Base-by-base conservation (phyloP, 179 eudicot genomes). In the Corrigiola litoralis region DNA sequence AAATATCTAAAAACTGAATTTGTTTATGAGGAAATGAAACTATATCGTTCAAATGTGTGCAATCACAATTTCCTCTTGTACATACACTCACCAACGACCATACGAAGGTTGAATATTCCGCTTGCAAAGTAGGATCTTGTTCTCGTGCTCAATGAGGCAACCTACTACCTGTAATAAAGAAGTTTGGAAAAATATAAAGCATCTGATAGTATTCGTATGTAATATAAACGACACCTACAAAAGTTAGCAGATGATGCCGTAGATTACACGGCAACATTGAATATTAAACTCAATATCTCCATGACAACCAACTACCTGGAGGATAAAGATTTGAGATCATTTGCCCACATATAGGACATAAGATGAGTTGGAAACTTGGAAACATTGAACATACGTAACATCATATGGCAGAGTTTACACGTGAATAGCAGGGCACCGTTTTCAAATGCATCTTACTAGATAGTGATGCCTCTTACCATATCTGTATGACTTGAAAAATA, bases 61-160 rank as follows among this genome's bases (percentile, higher is more conserved):
- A 53, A 12, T 51, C 29, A 53, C 48, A 60, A 34, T 21, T 20
- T 20, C 42, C 47, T 61, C 32, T 36, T 40, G n/a, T n/a, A n/a
- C 1, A 45, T 61, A 24, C 32, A 77, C 75, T 63, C 81, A 94
- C 99, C 99, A 94, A 60, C 85, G 94, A 40, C 99, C 99, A 86
- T 65, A 81, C 58, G 99, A 94, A 67, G 99, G 99, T 41, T 94
- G 95, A 75, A 94, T 94, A 31, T 94, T 94, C 65, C 99, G 74
- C 81, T 83, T 87, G 82, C 99, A 94, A 52, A 94, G 83, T 61
- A 94, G 63, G 76, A 94, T 82, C 77, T 87, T 87, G 73, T 86
- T 79, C 65, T 94, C 99, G 63, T 94, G 95, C 76, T 94, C 99
- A 73, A 94, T 87, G 42, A 94, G 89, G 81, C 99, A 94, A 38